Conservation (phyloP, 768 basidiomycete species). For the Favolaschia claudopus region DNA sequence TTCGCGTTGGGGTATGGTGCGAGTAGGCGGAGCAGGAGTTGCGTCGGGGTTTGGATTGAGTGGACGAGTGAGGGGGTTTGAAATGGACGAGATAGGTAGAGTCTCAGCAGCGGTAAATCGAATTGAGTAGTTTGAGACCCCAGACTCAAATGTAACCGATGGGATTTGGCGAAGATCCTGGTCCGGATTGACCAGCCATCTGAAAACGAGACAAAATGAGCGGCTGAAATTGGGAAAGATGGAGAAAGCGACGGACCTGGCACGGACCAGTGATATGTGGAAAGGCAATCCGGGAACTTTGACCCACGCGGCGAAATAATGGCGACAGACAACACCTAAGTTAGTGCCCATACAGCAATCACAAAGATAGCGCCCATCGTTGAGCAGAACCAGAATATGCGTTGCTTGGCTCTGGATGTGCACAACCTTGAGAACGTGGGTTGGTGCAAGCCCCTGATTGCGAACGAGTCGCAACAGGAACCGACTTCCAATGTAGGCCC, state of each 20-base stretch:
- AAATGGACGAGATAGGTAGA: too few species aligned
- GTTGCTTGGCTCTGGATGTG: too few species aligned
- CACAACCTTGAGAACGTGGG: background rate
- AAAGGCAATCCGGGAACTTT: background rate
- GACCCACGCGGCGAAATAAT: background rate
- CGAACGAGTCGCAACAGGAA: background rate
- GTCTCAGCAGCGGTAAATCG: too few species aligned
- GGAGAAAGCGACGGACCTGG: background rate
- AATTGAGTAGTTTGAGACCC: too few species aligned
- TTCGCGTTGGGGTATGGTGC: too few species aligned
- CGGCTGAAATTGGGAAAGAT: background rate
- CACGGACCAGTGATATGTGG: background rate
- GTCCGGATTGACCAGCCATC: too few species aligned
- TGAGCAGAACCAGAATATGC: background rate
- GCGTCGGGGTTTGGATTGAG: too few species aligned
- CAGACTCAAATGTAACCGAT: too few species aligned
- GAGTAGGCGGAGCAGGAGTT: too few species aligned
- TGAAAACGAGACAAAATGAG: background rate
- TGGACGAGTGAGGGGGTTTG: too few species aligned
- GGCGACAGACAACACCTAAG: background rate
- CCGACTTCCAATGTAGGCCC: too few species aligned
- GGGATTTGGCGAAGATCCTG: too few species aligned
- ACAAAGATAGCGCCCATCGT: background rate
- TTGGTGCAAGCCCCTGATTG: background rate
- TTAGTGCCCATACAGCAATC: slow-evolving; percentile 1